phyloP scores from a whole-genome alignment of 345 rosid genomes.

The Turnera subulata region DNA sequence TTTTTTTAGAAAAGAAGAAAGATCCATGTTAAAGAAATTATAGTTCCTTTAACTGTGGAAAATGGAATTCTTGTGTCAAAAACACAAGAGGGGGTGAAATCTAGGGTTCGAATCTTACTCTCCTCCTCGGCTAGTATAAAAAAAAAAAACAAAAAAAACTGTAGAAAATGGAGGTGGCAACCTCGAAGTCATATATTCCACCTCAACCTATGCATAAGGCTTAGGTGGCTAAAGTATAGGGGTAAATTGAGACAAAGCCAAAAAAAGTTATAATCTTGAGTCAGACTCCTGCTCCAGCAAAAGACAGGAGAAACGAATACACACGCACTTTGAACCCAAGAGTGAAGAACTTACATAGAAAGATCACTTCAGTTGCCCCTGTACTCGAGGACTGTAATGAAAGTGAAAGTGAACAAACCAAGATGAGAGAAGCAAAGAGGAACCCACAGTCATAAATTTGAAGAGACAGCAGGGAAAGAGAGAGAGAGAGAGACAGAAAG shows the following conservation, averaged over 20 bases:
- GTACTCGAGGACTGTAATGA: too few relatives aligned
- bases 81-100: too few relatives aligned
- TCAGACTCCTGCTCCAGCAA: not conserved
- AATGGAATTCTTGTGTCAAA: too few relatives aligned
- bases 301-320: not conserved
- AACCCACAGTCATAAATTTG: constrained; percentile 21
- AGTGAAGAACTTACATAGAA: not conserved
- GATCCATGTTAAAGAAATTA: too few relatives aligned
- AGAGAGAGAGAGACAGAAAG: not conserved
- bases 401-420: constrained; percentile 1
- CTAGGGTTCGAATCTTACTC: too few relatives aligned
- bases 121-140: too few relatives aligned
- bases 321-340: not conserved
- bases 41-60: too few relatives aligned
- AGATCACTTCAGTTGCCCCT: not conserved
- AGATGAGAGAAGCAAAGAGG: constrained; percentile 17
- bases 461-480: not conserved
- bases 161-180: too few relatives aligned
- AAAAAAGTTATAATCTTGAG: not conserved
- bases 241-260: not conserved
- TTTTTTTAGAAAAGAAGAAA: too few relatives aligned
- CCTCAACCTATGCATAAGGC: not conserved
- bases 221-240: constrained; percentile 7
- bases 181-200: not conserved
- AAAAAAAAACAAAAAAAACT: too few relatives aligned